These are phyloP conservation scores for Diplodia sapinea DNA, from an alignment of 2,329 filamentous ascomycete species.

Conservation along the genomic window DNA sequence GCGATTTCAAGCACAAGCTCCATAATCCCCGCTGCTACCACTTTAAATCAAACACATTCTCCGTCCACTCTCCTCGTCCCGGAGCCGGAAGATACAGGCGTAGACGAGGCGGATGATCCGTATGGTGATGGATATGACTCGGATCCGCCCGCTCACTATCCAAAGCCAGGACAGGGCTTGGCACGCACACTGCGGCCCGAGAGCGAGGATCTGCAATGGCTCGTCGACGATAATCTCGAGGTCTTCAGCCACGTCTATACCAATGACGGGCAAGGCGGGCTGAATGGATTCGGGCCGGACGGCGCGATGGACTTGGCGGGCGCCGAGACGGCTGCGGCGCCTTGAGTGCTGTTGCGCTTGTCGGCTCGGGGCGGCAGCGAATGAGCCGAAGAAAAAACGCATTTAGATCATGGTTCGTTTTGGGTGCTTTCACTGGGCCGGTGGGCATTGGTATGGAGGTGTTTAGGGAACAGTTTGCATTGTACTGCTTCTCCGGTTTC, in stretches of 20 bases:
- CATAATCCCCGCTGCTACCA: neutral
- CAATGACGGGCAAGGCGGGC: constrained; percentile 30
- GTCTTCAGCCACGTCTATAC: constrained; percentile 60
- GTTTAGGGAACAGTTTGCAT: neutral
- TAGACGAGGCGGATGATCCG: constrained; percentile 19
- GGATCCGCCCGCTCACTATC: constrained; percentile 64
- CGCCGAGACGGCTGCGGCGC: constrained; percentile 11
- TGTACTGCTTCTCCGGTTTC: neutral
- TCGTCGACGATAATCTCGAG: constrained; percentile 65
- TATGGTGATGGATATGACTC: constrained; percentile 58
- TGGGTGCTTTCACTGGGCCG: neutral
- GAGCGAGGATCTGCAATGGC: constrained; percentile 64
- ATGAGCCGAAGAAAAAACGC: neutral
- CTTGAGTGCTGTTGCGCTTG: neutral
- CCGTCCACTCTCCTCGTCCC: neutral
- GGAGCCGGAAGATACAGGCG: neutral
- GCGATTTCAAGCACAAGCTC: constrained; percentile 25
- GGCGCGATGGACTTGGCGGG: constrained; percentile 23
- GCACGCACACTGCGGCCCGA: constrained; percentile 59
- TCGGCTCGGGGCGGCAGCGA: neutral
- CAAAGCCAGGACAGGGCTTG: constrained; percentile 66
- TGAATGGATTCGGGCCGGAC: constrained; percentile 32
- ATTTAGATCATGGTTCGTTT: neutral
- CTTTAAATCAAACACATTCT: neutral
- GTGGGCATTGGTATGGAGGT: neutral